phyloP scores from a whole-genome alignment of 2,329 filamentous ascomycete species.

The Pseudocercospora ulei region DNA sequence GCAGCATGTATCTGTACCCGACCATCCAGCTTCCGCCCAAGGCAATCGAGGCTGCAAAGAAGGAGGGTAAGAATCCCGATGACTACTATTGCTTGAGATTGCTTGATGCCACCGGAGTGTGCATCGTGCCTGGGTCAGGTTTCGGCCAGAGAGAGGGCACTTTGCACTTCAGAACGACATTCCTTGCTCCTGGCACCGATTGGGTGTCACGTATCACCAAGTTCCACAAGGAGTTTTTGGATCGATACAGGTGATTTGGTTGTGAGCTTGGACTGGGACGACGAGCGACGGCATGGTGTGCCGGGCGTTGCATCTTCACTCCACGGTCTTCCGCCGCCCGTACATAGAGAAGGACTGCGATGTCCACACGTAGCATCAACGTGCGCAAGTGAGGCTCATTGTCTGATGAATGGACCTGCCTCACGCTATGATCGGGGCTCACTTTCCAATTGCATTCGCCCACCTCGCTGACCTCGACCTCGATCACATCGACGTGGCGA shows the following conservation, averaged over 20 bases:
- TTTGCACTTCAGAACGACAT: conserved; percentile 91
- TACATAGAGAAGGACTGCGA: too few relatives aligned
- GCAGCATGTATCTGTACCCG: conserved; percentile 98
- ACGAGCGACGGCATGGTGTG: neutral
- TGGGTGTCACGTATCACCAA: conserved; percentile 80
- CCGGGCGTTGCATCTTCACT: conserved; percentile 3
- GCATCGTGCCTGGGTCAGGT: conserved; percentile 81
- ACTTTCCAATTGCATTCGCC: too few relatives aligned
- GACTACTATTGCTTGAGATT: conserved; percentile 90
- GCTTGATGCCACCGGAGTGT: conserved; percentile 88
- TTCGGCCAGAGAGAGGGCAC: conserved; percentile 91
- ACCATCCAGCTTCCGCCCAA: conserved; percentile 71
- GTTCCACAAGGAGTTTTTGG: conserved; percentile 88
- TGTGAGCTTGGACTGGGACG: neutral
- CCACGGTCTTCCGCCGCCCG: too few relatives aligned
- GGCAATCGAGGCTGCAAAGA: conserved; percentile 62
- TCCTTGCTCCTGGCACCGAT: conserved; percentile 89
- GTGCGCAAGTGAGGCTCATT: too few relatives aligned
- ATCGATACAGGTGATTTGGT: conserved; percentile 51
- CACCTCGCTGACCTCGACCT: too few relatives aligned
- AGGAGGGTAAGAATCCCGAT: conserved; percentile 66
- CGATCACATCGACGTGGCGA: too few relatives aligned
- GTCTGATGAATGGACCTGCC: too few relatives aligned
- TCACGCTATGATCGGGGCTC: too few relatives aligned
- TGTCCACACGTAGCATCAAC: too few relatives aligned